Percentiles rank a stretch among this genome's conserved stretches.
phyloP scores from a whole-genome alignment of 768 basidiomycete species.

The Paxillus ammoniavirescens region DNA sequence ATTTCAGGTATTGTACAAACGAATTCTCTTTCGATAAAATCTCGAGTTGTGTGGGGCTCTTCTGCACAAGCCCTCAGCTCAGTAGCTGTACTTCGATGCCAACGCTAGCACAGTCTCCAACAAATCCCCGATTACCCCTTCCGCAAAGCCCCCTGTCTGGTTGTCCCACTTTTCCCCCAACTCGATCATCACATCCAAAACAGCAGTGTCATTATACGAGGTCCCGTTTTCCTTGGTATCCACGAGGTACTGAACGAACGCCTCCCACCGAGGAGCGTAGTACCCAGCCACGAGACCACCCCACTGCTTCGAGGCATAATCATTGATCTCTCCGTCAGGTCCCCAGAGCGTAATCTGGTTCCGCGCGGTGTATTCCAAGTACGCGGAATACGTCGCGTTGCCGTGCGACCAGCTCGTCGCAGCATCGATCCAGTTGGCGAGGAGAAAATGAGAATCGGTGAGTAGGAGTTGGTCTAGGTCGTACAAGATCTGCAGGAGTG shows the following conservation, averaged over 20 bases:
- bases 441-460: constrained; percentile 32
- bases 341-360: constrained; percentile 47
- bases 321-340: constrained; percentile 39
- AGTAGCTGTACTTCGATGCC: constrained; percentile 8
- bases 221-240: constrained; percentile 24
- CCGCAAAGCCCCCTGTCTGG: constrained; percentile 15
- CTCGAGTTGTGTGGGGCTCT: no score
- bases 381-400: constrained; percentile 31
- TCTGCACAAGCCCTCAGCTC: no score
- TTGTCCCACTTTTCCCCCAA: constrained; percentile 34
- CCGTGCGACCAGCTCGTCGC: constrained; percentile 30
- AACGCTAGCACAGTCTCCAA: constrained; percentile 19
- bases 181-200: constrained; percentile 26
- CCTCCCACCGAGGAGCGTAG: constrained; percentile 35
- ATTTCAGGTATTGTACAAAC: no score
- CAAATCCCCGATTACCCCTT: constrained; percentile 18
- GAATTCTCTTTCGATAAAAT: no score
- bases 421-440: constrained; percentile 36
- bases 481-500: constrained; percentile 30
- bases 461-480: constrained; percentile 36
- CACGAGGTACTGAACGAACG: constrained; percentile 34
- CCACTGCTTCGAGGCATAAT: constrained; percentile 46
- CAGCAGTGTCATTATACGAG: constrained; percentile 27
- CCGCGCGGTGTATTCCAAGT: constrained; percentile 38
- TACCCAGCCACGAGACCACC: constrained; percentile 38